Percentiles rank a stretch among this genome's conserved stretches.
Conservation (phyloP, 1,284 basidiomycete species). For the Apiotrichum montevideense region DNA sequence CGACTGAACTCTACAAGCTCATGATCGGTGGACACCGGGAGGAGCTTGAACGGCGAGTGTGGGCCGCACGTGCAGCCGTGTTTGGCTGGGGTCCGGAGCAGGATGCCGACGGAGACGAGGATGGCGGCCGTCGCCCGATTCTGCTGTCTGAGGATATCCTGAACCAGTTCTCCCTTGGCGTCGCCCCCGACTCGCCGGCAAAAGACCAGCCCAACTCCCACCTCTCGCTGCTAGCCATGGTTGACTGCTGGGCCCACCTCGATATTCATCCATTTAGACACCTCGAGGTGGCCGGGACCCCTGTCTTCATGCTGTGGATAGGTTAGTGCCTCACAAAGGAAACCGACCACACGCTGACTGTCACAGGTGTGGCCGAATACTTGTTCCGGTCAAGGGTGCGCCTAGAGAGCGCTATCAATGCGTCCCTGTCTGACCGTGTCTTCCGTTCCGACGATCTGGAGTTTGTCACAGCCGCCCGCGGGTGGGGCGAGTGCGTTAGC, state of each 20-base stretch:
- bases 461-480: constrained; percentile 89
- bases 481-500: constrained; percentile 91
- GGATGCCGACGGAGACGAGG: constrained; percentile 34
- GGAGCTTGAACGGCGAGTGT: constrained; percentile 65
- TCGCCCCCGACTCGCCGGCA: constrained; percentile 40
- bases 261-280: constrained; percentile 85
- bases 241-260: constrained; percentile 92
- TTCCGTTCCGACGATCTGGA: constrained; percentile 87
- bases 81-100: constrained; percentile 56
- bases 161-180: constrained; percentile 79
- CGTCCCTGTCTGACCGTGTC: constrained; percentile 70
- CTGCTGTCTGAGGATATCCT: constrained; percentile 80
- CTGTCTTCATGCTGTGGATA: constrained; percentile 93
- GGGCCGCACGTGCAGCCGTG: constrained; percentile 68
- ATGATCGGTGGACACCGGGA: constrained; percentile 77
- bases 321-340: constrained; percentile 46
- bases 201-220: constrained; percentile 68
- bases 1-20: constrained; percentile 87
- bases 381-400: constrained; percentile 67
- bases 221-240: constrained; percentile 93
- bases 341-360: neutral
- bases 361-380: constrained; percentile 77
- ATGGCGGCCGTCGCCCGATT: constrained; percentile 56
- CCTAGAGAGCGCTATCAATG: constrained; percentile 65
- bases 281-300: constrained; percentile 88